Evolutionary conservation across 2,329 filamentous ascomycete genomes (phyloP), one percentile per base, ranked within the genome.

Genomic region (Cladosporium cucumerinum): DNA sequence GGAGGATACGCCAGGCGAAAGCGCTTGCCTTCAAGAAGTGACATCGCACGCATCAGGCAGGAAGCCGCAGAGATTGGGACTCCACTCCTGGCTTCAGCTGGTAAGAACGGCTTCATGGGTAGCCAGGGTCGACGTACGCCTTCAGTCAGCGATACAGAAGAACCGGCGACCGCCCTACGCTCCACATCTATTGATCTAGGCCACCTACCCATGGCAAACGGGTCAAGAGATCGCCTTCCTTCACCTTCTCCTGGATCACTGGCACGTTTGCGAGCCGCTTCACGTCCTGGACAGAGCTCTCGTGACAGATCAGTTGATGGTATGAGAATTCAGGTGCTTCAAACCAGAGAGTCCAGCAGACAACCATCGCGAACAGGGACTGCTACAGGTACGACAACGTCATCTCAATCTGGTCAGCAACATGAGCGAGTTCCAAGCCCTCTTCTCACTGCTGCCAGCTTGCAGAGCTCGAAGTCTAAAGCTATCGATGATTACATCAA

Each of bases 401-500:
- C 64, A 30, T 51, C 57, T 26, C 25, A 23, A 14, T 34, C 54
- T 21, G 30, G 30, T 21, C 28, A 26, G 16, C 12, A 18, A 34
- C 34, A 30, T 28, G 32, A 21, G 12, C 21, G n/a, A 2, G 32
- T 25, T 21, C 36, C 54, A 57, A 83, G 82, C 59, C 72, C 72
- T 5, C 66, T 69, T 18, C 61, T 71, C 5, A 49, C 46, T 4
- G 25, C 23, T 25, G 46, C 46, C n/a, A 73, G 72, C 25, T 80
- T 85, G 26, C 78, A 77, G 49, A 86, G 84, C 66, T 79, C 84
- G 14, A 88, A 86, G 70, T 84, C 83, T 48, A 85, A 87, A 67
- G 91, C 87, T 69, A 84, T 91, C 34, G 91, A 96, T 70, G 88
- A 93, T 68, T 96, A 95, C 73, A 93, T 96, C 68, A 92, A 88